Evolutionary conservation across 2,329 filamentous ascomycete genomes (phyloP).

Genomic region (Exophiala phaeomuriformis): DNA sequence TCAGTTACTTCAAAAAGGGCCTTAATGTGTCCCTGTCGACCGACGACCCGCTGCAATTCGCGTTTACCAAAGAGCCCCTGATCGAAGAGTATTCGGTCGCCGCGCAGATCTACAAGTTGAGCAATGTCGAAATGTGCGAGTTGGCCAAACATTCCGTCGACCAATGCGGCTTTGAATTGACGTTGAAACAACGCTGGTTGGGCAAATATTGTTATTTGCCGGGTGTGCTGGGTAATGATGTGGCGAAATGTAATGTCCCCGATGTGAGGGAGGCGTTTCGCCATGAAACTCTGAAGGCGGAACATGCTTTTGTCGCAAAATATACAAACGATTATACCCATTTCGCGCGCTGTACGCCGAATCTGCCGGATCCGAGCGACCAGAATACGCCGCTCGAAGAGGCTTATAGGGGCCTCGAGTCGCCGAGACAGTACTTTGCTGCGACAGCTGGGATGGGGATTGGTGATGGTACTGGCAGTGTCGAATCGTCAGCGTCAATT

Average conservation of each 20-base stretch:
- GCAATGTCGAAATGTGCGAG: constrained; percentile 96
- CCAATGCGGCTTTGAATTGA: constrained; percentile 87
- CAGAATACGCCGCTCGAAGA: constrained; percentile 18
- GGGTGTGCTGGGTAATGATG: constrained; percentile 77
- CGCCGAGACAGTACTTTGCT: constrained; percentile 26
- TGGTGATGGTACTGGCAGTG: too few species aligned
- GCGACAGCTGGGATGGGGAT: too few species aligned
- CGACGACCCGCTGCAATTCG: constrained; percentile 94
- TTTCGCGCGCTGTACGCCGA: constrained; percentile 25
- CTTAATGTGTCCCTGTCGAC: constrained; percentile 94
- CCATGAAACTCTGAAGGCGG: constrained; percentile 75
- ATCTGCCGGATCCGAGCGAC: constrained; percentile 21
- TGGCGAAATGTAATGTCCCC: constrained; percentile 94
- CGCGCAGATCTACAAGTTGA: constrained; percentile 96
- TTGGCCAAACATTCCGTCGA: constrained; percentile 91
- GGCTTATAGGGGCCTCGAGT: constrained; percentile 21
- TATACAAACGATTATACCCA: constrained; percentile 27
- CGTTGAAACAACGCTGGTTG: constrained; percentile 86
- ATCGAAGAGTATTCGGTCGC: constrained; percentile 98
- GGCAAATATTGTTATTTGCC: constrained; percentile 69
- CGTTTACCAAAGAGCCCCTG: constrained; percentile 94
- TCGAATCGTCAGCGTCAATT: constrained; percentile 15
- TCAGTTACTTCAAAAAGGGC: constrained; percentile 90
- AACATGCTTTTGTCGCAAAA: constrained; percentile 56
- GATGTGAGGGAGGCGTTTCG: constrained; percentile 86